phyloP scores from a whole-genome alignment of 345 rosid genomes.

The Pugionium cornutum region DNA sequence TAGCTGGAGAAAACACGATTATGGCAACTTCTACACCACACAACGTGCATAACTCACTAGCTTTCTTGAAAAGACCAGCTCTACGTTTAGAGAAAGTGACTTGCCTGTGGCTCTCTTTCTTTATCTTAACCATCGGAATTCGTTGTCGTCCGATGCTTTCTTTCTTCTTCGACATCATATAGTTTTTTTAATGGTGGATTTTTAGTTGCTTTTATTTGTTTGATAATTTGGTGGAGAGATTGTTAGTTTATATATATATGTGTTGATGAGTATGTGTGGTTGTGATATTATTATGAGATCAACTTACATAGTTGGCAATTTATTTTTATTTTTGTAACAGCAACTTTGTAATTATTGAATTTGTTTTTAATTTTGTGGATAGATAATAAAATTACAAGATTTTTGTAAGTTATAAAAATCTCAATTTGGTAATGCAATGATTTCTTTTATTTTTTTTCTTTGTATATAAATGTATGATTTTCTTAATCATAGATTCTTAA shows the following conservation, averaged over 20 bases:
- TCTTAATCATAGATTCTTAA: not conserved
- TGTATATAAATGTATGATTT: slow-evolving; percentile 11
- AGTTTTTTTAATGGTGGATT: not conserved
- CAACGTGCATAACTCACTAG: slow-evolving; percentile 29
- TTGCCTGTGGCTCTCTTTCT: slow-evolving; percentile 32
- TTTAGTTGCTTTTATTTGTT: slow-evolving; percentile 24
- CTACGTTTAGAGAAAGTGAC: slow-evolving; percentile 31
- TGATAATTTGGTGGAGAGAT: slow-evolving; percentile 1
- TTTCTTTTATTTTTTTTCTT: not conserved
- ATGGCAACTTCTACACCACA: slow-evolving; percentile 29
- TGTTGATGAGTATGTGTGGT: not conserved
- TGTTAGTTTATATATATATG: slow-evolving; percentile 3
- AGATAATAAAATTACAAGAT: not conserved
- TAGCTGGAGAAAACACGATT: slow-evolving; percentile 32
- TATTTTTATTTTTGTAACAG: slow-evolving; percentile 1
- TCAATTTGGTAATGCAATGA: slow-evolving; percentile 8
- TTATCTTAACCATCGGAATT: slow-evolving; percentile 30
- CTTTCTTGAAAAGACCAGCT: slow-evolving; percentile 36
- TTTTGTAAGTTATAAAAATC: not conserved
- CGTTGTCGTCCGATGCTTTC: slow-evolving; percentile 31
- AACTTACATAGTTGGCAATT: not conserved
- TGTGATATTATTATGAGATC: slow-evolving; percentile 18
- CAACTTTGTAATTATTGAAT: not conserved
- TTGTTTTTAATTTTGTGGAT: slow-evolving; percentile 18
- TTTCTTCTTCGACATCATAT: slow-evolving; percentile 30